phyloP scores from a whole-genome alignment of 73 alveolate species.

The Stentor roeselii region DNA sequence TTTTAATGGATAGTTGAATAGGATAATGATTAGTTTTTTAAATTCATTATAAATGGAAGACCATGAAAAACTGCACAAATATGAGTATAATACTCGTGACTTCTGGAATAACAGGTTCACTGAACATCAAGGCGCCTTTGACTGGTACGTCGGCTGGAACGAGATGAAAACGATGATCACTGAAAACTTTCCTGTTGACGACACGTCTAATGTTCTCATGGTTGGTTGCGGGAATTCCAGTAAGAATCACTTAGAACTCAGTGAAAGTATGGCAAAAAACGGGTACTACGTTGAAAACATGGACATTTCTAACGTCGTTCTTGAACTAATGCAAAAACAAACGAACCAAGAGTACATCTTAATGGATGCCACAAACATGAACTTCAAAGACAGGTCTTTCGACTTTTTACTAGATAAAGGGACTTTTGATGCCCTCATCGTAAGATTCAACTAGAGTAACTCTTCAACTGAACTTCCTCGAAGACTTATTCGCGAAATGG shows the following conservation, averaged over 20 bases:
- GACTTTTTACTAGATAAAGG: constrained; percentile 58
- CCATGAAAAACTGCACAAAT: constrained; percentile 28
- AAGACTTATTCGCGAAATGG: not conserved
- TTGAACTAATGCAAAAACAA: constrained; percentile 38
- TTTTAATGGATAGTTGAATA: constrained; percentile 15
- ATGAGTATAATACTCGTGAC: constrained; percentile 50
- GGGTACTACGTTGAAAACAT: constrained; percentile 51
- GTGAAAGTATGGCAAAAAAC: constrained; percentile 45
- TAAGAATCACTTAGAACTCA: constrained; percentile 28
- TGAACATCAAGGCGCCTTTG: constrained; percentile 49
- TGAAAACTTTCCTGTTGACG: not conserved
- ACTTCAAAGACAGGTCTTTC: constrained; percentile 38
- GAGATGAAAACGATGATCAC: constrained; percentile 28
- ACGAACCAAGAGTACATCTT: constrained; percentile 29
- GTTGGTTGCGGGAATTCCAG: constrained; percentile 70
- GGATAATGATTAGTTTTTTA: too few species aligned
- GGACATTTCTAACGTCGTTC: constrained; percentile 48
- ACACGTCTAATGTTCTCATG: constrained; percentile 36
- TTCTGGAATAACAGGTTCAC: constrained; percentile 59
- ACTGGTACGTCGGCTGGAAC: constrained; percentile 61
- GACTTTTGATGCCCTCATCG: constrained; percentile 60
- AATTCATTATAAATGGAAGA: not conserved
- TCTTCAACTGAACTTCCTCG: not conserved
- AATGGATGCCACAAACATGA: constrained; percentile 47
- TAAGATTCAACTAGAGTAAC: not conserved